Conservation (phyloP, 176 grass and related monocot genomes). For the Carex kokanica region DNA sequence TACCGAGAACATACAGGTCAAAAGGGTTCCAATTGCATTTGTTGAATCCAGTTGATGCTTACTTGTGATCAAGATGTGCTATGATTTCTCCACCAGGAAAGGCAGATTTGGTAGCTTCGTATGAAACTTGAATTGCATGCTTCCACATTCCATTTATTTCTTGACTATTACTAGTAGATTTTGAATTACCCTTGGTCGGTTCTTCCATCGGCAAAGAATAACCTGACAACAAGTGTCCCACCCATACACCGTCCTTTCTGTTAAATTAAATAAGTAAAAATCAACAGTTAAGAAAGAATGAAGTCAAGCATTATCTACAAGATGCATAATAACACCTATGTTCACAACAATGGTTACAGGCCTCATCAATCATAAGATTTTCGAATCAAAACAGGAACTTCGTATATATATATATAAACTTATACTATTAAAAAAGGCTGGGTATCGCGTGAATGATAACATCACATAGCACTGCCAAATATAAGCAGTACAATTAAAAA, state of each 20-base stretch:
- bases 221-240: slow-evolving; percentile 78
- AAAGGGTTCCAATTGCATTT: not conserved
- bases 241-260: slow-evolving; percentile 91
- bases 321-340: not conserved
- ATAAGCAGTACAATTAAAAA: not conserved
- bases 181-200: slow-evolving; percentile 41
- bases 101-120: slow-evolving; percentile 67
- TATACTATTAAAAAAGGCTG: not conserved
- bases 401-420: not conserved
- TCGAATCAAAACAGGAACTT: not conserved
- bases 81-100: slow-evolving; percentile 91
- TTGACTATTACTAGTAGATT: slow-evolving; percentile 28
- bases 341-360: not conserved
- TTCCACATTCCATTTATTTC: slow-evolving; percentile 80
- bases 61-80: slow-evolving; percentile 99
- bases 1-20: not conserved
- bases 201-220: slow-evolving; percentile 86
- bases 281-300: slow-evolving; percentile 9
- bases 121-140: slow-evolving; percentile 82
- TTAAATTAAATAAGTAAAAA: slow-evolving; percentile 8
- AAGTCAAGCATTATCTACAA: not conserved
- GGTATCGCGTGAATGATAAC: not conserved
- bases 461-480: not conserved
- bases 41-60: slow-evolving; percentile 24
- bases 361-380: not conserved